These are phyloP conservation scores for Apiospora saccharicola DNA, from an alignment of 2,329 filamentous ascomycete species.

Conservation along the genomic window DNA sequence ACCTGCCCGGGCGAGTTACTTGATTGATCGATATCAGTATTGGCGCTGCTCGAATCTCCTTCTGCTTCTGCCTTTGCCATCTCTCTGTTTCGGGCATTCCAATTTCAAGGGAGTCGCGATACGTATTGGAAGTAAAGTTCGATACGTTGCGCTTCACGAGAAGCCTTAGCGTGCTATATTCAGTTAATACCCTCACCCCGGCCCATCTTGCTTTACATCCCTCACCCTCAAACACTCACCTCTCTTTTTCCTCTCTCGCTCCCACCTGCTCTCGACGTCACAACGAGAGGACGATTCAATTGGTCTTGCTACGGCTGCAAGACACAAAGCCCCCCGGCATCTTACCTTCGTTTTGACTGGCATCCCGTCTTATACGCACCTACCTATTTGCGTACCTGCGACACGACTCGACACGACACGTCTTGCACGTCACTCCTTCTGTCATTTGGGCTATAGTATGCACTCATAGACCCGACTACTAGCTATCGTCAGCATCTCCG, in stretches of 20 bases:
- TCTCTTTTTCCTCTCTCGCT: neutral
- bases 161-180: neutral
- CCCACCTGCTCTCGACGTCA: constrained; percentile 18
- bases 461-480: constrained; percentile 2
- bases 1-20: neutral
- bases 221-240: neutral
- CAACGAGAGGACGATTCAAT: constrained; percentile 9
- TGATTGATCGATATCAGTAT: neutral
- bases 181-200: constrained; percentile 14
- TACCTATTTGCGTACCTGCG: neutral
- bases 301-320: neutral
- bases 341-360: neutral
- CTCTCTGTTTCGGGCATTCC: neutral
- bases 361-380: neutral
- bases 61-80: neutral
- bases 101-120: neutral
- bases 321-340: neutral
- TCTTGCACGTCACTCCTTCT: constrained; percentile 1
- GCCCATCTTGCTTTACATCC: neutral
- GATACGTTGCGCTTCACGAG: constrained; percentile 9
- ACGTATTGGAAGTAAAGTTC: neutral
- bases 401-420: constrained; percentile 11
- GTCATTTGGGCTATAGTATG: constrained; percentile 7
- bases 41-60: neutral
- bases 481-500: constrained; percentile 10